phyloP scores from a whole-genome alignment of 1,284 basidiomycete species.

The Cystobasidium slooffiae region DNA sequence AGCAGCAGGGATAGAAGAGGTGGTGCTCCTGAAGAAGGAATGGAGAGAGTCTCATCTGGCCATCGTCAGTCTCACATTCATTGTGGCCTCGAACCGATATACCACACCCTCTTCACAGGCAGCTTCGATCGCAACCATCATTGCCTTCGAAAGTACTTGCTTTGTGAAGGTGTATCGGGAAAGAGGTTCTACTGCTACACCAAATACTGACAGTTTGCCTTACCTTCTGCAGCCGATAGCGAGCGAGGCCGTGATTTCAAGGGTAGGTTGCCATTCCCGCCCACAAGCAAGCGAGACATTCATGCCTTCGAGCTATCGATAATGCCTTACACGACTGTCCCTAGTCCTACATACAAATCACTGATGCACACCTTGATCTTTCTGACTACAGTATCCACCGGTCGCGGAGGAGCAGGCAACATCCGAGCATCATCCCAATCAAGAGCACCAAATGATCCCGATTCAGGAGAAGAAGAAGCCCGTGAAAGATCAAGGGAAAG shows the following conservation, averaged over 20 bases:
- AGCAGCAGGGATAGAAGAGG: slow-evolving; percentile 27
- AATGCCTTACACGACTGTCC: too few relatives aligned
- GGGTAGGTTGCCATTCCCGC: slow-evolving; percentile 1
- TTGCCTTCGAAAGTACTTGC: too few relatives aligned
- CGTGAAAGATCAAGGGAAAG: slow-evolving; percentile 34
- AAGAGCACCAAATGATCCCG: slow-evolving; percentile 20
- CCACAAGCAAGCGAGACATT: neutral
- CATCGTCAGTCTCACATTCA: neutral
- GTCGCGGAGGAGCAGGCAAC: slow-evolving; percentile 44
- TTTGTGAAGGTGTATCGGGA: too few relatives aligned
- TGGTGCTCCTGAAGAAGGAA: slow-evolving; percentile 10
- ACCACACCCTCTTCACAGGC: neutral
- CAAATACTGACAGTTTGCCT: neutral
- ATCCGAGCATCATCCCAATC: slow-evolving; percentile 35
- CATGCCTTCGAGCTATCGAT: too few relatives aligned
- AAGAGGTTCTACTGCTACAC: too few relatives aligned
- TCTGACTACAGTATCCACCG: slow-evolving; percentile 30
- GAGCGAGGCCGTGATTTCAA: slow-evolving; percentile 31
- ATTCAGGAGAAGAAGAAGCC: slow-evolving; percentile 35
- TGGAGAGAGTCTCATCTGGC: neutral
- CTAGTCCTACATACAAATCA: too few relatives aligned
- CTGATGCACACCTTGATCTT: neutral
- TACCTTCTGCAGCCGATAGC: slow-evolving; percentile 12
- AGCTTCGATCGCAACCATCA: neutral
- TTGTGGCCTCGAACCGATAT: neutral